Base-by-base conservation (phyloP, 2,329 filamentous ascomycete genomes). In the Bipolaris sorokiniana region DNA sequence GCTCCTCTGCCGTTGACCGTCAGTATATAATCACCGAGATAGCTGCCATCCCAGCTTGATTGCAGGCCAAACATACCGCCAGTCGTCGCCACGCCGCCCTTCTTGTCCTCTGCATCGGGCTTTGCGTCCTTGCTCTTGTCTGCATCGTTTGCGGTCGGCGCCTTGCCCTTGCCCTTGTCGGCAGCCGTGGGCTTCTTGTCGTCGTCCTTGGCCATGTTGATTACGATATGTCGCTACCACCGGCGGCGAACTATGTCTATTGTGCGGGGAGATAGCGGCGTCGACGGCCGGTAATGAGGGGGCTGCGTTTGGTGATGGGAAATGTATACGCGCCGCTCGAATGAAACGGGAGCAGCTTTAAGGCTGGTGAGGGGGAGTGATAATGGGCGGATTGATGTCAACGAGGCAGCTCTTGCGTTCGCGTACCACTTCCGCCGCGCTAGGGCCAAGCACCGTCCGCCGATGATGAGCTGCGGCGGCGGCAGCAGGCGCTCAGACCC, bases 131-230 rank as follows among this genome's bases (percentile, higher is more conserved):
- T 85, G 68, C 84, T 84, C 60, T 82, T 79, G 54, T 79, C 81
- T 60, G 87, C 87, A 59, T 85, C 82, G 70, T 86, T 85, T 57
- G 38, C 40, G 1, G 91, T 88, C 61, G 88, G 84, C 63, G 89
- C 92, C 84, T 98, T 99, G 76, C 88, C 94, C 84, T 99, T 99
- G 80, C 92, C 93, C 86, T 98, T 98, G 80, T 97, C 92, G 77
- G 88, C 85, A 77, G 89, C 83, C 80, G 90, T 91, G 78, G 90
- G 85, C 84, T 89, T 86, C 81, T 88, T 86, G 81, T 96, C 91
- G 82, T 89, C 91, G 80, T 96, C 92, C 84, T 96, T 91, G 81
- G 93, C 93, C 95, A 98, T 82, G 66, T 54, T 97, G 80, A 70
- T 71, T 70, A 72, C 68, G 62, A 67, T 55, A 52, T 53, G 66